Conservation (phyloP, 2,329 filamentous ascomycete genomes). For the Aureobasidium sp. region DNA sequence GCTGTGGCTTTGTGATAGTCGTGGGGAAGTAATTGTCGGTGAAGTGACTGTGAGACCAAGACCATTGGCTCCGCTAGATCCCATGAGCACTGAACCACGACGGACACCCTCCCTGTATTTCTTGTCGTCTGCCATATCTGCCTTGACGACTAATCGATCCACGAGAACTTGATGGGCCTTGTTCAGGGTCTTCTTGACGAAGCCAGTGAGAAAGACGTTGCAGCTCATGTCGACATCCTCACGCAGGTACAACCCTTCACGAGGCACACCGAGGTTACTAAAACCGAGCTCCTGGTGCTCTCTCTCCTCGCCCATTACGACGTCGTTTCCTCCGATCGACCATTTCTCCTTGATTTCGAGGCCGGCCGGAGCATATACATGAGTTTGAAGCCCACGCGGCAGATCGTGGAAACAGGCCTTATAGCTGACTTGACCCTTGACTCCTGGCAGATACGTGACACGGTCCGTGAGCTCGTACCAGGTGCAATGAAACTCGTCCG, state of each 20-base stretch:
- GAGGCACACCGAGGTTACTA: constrained; percentile 48
- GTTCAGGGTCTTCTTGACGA: constrained; percentile 77
- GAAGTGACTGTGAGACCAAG: not conserved
- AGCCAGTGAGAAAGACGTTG: constrained; percentile 66
- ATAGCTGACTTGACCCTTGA: constrained; percentile 65
- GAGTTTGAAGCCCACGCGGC: constrained; percentile 67
- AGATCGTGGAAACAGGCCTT: constrained; percentile 74
- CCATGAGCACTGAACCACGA: not conserved
- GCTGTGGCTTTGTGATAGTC: not conserved
- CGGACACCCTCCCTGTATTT: constrained; percentile 14
- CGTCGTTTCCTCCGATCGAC: constrained; percentile 64
- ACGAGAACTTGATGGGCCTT: constrained; percentile 67
- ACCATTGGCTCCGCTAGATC: not conserved
- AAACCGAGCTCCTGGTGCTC: constrained; percentile 54
- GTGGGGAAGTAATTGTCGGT: not conserved
- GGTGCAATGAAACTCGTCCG: constrained; percentile 63
- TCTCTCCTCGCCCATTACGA: constrained; percentile 48
- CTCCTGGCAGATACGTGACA: constrained; percentile 66
- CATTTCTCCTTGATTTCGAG: constrained; percentile 74
- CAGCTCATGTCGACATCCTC: constrained; percentile 81
- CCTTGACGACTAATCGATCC: constrained; percentile 33
- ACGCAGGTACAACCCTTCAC: constrained; percentile 67
- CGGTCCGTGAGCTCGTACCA: constrained; percentile 80
- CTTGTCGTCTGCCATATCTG: constrained; percentile 18
- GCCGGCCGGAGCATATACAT: constrained; percentile 75